These are phyloP conservation scores for Stemphylium vesicarium DNA, from an alignment of 2,329 filamentous ascomycete genomes.

Conservation along the genomic window DNA sequence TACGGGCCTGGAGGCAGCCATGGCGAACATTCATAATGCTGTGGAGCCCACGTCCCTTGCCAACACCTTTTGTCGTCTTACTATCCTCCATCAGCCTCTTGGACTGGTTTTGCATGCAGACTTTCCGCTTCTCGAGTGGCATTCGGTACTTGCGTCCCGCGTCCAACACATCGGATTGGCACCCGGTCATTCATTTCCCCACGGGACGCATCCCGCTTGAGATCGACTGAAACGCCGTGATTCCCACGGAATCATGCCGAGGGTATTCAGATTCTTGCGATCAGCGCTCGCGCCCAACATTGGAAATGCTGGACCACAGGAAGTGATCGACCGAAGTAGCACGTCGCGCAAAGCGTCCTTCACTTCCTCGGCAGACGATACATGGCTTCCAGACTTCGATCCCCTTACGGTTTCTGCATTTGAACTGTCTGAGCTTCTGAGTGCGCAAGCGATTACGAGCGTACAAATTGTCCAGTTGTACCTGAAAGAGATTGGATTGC, in stretches of 20 bases:
- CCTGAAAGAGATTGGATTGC: constrained; percentile 43
- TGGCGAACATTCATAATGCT: constrained; percentile 19
- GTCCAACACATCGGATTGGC: constrained; percentile 1
- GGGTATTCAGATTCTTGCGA: constrained; percentile 36
- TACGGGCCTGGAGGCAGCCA: constrained; percentile 14
- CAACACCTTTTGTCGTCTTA: not conserved
- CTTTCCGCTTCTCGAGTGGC: not conserved
- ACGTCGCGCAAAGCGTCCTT: constrained; percentile 35
- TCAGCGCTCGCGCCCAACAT: constrained; percentile 36
- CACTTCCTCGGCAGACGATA: constrained; percentile 33
- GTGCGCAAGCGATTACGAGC: constrained; percentile 37
- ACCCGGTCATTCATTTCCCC: not conserved
- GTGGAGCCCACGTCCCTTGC: constrained; percentile 15
- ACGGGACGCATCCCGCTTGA: constrained; percentile 4
- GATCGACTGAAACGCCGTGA: not conserved
- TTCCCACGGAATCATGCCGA: constrained; percentile 25
- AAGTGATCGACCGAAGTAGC: constrained; percentile 25
- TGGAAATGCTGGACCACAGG: constrained; percentile 27
- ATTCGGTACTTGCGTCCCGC: not conserved
- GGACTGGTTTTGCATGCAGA: not conserved
- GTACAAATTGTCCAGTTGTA: constrained; percentile 47
- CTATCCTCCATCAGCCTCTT: not conserved
- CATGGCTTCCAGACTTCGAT: constrained; percentile 40
- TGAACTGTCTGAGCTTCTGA: constrained; percentile 41
- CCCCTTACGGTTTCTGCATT: constrained; percentile 41